These are phyloP conservation scores for Piloderma croceum DNA, from an alignment of 768 basidiomycete genomes.

Conservation along the genomic window DNA sequence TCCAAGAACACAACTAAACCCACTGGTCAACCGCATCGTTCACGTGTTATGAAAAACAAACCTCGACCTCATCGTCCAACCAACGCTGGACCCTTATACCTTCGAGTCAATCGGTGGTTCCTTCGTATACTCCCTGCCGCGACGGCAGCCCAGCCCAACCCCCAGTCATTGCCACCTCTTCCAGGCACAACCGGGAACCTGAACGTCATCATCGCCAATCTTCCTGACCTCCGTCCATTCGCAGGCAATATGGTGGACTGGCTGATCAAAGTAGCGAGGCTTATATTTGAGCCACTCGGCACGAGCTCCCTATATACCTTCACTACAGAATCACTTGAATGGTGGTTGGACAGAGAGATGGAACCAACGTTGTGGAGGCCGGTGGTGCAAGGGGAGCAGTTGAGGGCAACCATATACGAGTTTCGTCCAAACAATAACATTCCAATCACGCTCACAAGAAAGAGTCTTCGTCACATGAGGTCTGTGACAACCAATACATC, in stretches of 20 bases:
- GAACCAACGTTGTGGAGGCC: constrained; percentile 9
- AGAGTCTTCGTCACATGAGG: constrained; percentile 8
- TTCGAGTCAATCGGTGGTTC: constrained; percentile 10
- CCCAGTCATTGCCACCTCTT: too few relatives aligned
- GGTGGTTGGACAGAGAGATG: constrained; percentile 15
- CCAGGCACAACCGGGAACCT: constrained; percentile 11
- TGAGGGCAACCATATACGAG: constrained; percentile 15
- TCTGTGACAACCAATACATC: constrained; percentile 11
- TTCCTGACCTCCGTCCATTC: constrained; percentile 8
- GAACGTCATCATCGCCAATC: constrained; percentile 9
- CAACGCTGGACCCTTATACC: constrained; percentile 10
- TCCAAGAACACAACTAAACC: too few relatives aligned
- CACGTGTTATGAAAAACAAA: too few relatives aligned
- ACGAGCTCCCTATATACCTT: constrained; percentile 18
- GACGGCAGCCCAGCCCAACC: constrained; percentile 6
- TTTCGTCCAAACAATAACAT: constrained; percentile 11
- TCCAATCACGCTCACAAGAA: constrained; percentile 8
- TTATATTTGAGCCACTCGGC: constrained; percentile 17
- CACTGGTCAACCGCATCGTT: too few relatives aligned
- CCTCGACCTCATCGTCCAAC: too few relatives aligned
- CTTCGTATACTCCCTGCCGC: constrained; percentile 5
- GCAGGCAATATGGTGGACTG: constrained; percentile 13
- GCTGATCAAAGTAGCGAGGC: constrained; percentile 13
- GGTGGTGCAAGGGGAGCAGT: constrained; percentile 10
- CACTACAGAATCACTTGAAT: constrained; percentile 12